Percentiles rank a stretch among this genome's conserved stretches.
Evolutionary conservation across 164 flowering plant genomes (phyloP).

Genomic region (Vitis labrusca): DNA sequence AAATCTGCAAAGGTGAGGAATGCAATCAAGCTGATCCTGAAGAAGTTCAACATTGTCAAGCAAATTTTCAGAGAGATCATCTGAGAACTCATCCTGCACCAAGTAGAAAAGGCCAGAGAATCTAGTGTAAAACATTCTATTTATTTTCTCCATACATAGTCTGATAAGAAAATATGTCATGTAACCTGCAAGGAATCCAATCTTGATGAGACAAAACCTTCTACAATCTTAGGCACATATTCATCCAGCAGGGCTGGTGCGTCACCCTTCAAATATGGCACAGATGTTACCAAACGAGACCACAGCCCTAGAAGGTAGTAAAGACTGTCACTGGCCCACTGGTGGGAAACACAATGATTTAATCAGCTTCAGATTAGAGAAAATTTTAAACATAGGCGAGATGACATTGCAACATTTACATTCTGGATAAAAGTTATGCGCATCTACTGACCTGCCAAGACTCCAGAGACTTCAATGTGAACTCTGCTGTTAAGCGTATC

Average conservation of each 20-base stretch:
- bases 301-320: constrained; percentile 3
- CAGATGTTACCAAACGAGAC: constrained; percentile 5
- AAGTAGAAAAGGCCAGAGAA: neutral
- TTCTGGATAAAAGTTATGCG: no score
- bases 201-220: constrained; percentile 1
- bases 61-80: neutral
- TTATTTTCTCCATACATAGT: neutral
- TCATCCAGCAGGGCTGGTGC: neutral
- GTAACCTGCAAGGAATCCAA: constrained; percentile 1
- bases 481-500: neutral
- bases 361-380: neutral
- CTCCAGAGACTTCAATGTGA: constrained; percentile 1
- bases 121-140: neutral
- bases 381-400: neutral
- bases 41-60: constrained; percentile 5
- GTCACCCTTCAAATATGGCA: neutral
- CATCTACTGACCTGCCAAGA: neutral
- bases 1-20: constrained; percentile 6
- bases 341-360: neutral
- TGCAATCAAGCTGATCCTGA: constrained; percentile 5
- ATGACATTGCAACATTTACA: neutral
- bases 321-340: constrained; percentile 1
- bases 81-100: constrained; percentile 1
- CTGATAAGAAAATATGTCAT: no score
- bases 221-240: neutral